Evolutionary conservation across 2,329 filamentous ascomycete species (phyloP), one percentile per base, ranked within the genome.

Genomic region (Capronia americana): DNA sequence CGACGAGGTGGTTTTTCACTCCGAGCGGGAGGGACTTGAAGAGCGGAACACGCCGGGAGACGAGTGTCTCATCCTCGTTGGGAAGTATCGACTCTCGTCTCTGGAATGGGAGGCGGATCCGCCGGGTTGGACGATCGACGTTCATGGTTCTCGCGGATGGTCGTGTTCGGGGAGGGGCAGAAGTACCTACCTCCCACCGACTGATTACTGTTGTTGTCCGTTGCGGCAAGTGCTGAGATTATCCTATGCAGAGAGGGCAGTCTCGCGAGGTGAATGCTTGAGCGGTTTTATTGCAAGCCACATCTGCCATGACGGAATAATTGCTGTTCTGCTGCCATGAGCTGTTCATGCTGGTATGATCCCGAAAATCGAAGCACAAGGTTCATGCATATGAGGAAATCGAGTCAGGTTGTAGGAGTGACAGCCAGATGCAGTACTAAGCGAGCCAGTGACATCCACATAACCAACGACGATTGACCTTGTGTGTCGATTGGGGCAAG

Each of bases 1-100:
- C 83, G 32, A 84, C 77, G 30, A 81, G 58, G 69, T 84, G 60
- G 44, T 66, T 66, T 11, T 65, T 63, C 24, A 61, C 34, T 6
- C 7, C 41, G 10, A 64, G 63, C 3, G 69, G 65, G 7, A 71
- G 50, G 20, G 62, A 67, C 1, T 20, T 20, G 26, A 54, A 17
- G 3, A 70, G 26, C 7, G 68, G 65, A 4, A 70, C 53, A 6
- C 68, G 68, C 24, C 68, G 68, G 46, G 68, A 65, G 50, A 70
- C 66, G n/a, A 55, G 24, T 7, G 62, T 70, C 56, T 70, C 68
- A n/a, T 63, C 54, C n/a, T 66, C 66, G 11, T 32, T 38, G 41
- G 68, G 68, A 4, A 66, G 62, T 24, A 66, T 57, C n/a, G 53
- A 57, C 28, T 64, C 41, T n/a, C 68, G 68, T 14, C 41, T 58